Conservation (phyloP, 257 asterid species). For the Solanum chaucha region DNA sequence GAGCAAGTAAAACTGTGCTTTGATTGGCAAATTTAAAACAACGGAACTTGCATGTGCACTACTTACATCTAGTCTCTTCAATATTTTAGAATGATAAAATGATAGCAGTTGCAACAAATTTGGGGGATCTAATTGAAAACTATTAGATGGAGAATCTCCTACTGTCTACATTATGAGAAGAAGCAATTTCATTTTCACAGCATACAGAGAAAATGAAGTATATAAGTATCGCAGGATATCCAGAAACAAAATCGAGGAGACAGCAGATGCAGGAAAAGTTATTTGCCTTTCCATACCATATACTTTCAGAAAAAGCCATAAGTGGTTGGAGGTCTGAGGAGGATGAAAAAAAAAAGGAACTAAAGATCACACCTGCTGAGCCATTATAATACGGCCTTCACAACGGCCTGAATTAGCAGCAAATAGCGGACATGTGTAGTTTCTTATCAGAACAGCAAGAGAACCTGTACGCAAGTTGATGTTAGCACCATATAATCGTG, state of each 20-base stretch:
- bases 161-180: neutral
- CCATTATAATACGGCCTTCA: conserved; percentile 85
- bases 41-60: neutral
- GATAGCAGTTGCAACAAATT: neutral
- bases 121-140: neutral
- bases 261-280: neutral
- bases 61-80: neutral
- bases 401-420: conserved; percentile 84
- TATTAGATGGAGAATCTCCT: neutral
- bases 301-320: neutral
- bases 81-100: neutral
- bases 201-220: neutral
- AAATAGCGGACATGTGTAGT: conserved; percentile 78
- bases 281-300: neutral
- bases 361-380: conserved; percentile 75
- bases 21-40: neutral
- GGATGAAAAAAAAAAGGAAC: neutral
- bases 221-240: neutral
- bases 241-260: neutral
- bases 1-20: neutral
- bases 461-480: conserved; percentile 60
- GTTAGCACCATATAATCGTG: conserved; percentile 88
- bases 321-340: neutral
- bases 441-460: conserved; percentile 68
- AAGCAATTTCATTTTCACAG: neutral